Evolutionary conservation across 257 asterid genomes (phyloP).

Genomic region (Fraxinus cuspidata): DNA sequence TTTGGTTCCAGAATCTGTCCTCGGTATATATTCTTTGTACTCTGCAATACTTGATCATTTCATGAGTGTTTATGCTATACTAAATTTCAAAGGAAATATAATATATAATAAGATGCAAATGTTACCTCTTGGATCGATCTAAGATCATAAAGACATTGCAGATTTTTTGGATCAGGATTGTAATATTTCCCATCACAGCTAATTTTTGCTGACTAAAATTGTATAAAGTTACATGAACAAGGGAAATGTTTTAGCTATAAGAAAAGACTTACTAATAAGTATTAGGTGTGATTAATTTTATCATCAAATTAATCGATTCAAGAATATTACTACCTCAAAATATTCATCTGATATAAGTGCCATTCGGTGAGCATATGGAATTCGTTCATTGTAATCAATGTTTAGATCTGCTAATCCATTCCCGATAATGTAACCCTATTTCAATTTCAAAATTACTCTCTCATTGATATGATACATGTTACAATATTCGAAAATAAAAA

Average conservation of each 20-base stretch:
- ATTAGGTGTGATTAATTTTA: neutral
- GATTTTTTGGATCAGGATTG: conserved; percentile 37
- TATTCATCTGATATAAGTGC: conserved; percentile 49
- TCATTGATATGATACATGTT: neutral
- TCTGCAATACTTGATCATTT: conserved; percentile 27
- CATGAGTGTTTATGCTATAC: neutral
- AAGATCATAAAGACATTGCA: conserved; percentile 35
- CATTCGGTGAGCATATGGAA: conserved; percentile 54
- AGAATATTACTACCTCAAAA: conserved; percentile 36
- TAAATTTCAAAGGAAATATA: neutral
- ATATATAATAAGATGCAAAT: neutral
- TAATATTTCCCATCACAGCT: conserved; percentile 44
- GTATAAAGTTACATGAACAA: neutral
- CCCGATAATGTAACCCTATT: conserved; percentile 51
- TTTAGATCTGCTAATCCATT: conserved; percentile 17
- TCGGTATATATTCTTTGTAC: neutral
- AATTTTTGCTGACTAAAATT: conserved; percentile 41
- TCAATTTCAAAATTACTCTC: neutral
- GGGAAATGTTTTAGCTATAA: neutral
- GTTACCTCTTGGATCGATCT: conserved; percentile 31
- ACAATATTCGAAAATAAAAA: too few relatives aligned
- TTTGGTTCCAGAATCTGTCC: conserved; percentile 43
- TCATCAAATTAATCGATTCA: neutral
- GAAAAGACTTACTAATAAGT: neutral
- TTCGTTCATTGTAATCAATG: conserved; percentile 29